Base-by-base conservation (phyloP, 139 green algal species). In the Tetratostichococcus sp. region DNA sequence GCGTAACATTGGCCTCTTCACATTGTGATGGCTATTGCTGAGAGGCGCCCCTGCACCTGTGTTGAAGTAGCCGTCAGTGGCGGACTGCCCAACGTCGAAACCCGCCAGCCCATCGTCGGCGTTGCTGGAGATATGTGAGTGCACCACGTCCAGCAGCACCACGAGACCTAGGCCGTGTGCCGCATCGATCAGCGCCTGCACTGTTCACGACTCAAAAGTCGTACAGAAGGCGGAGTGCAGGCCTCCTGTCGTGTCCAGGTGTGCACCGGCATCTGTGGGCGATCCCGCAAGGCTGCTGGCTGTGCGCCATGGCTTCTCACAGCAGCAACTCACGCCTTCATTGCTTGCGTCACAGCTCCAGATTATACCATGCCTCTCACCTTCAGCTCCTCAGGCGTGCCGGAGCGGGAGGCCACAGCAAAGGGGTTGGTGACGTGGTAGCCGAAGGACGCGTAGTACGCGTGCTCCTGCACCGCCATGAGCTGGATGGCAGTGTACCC, bases 361-460 rank as follows among this genome's bases (percentile, higher is more conserved):
- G 28, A 69, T 19, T n/a, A n/a, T n/a, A n/a, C n/a, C n/a, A n/a
- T n/a, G n/a, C n/a, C n/a, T n/a, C 73, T 34, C 62, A 79, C 86
- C 82, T 96, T 98, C 43, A 98, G 84, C 57, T 98, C 93, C 75
- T 98, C 93, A 0, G 94, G 94, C 0, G 84, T 98, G 66, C 93
- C 93, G 35, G 77, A 89, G 35, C 89, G 87, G 23, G 72, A 88
- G 78, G 75, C 85, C 31, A 93, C 83, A 26, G 93, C 94, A 82
- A 97, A 98, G 58, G 93, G 91, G 75, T 90, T 96, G 32, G 94
- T 97, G 26, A 98, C 93, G 77, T 98, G 93, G 84, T 97, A 97
- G 22, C 93, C 94, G 79, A 97, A 98, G 50, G 79, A 94, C 4
- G 77, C 94, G 76, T 97, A 98, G 82, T 97, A 98, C 11, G 92